Evolutionary conservation across 495 filamentous ascomycete genomes (phyloP).

Genomic region (Pyrenula aspistea): DNA sequence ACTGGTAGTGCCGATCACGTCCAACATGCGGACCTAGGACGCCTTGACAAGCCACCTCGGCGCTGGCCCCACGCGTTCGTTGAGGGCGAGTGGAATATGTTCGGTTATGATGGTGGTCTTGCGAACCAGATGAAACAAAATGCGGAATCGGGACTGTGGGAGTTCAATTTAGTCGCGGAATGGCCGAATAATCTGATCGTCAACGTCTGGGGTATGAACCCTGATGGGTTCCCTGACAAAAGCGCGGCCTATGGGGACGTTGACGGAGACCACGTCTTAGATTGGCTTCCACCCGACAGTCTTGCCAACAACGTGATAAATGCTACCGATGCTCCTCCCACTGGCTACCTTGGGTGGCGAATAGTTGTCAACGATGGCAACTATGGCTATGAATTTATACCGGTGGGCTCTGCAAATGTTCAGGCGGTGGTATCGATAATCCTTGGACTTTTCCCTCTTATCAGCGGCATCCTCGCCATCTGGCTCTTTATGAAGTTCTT

Average conservation of each 20-base stretch:
- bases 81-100: conserved; percentile 44
- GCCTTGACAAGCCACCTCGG: conserved; percentile 15
- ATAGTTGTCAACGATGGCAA: conserved; percentile 24
- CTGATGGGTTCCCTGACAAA: conserved; percentile 26
- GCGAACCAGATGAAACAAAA: conserved; percentile 29
- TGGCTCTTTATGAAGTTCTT: conserved; percentile 23
- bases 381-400: conserved; percentile 18
- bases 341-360: conserved; percentile 21
- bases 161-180: conserved; percentile 28
- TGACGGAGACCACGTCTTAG: conserved; percentile 25
- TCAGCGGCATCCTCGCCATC: conserved; percentile 17
- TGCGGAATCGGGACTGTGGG: conserved; percentile 24
- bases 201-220: conserved; percentile 29
- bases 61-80: conserved; percentile 41
- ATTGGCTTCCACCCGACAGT: conserved; percentile 24
- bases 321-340: conserved; percentile 20
- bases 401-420: conserved; percentile 17
- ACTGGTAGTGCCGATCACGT: conserved; percentile 38
- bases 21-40: conserved; percentile 36
- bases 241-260: conserved; percentile 28
- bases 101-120: conserved; percentile 43
- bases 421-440: conserved; percentile 26
- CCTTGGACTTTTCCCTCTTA: conserved; percentile 20
- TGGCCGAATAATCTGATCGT: conserved; percentile 26
- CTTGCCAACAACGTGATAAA: conserved; percentile 24